Evolutionary conservation across 2,329 filamentous ascomycete species (phyloP).

Genomic region (Colletotrichum sidae): DNA sequence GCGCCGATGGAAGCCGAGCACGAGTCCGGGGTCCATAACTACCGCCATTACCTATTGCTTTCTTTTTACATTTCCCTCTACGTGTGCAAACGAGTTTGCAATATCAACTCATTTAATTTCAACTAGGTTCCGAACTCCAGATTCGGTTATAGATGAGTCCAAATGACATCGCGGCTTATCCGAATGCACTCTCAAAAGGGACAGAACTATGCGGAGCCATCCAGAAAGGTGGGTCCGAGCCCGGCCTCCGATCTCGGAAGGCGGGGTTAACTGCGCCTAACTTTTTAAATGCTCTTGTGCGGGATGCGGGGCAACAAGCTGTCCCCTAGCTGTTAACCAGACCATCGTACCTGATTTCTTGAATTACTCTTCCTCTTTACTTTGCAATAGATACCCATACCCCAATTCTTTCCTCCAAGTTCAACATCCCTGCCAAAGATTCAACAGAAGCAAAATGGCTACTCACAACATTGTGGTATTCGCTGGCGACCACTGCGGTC

Average conservation of each 20-base stretch:
- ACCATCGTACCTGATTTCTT: background rate
- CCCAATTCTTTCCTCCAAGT: conserved; percentile 20
- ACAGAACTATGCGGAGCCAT: too few species aligned
- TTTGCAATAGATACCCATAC: conserved; percentile 19
- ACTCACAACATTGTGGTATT: conserved; percentile 84
- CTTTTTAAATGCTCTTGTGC: conserved; percentile 35
- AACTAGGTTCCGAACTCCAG: too few species aligned
- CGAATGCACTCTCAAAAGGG: too few species aligned
- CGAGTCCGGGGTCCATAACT: conserved; percentile 17
- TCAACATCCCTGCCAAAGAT: conserved; percentile 8
- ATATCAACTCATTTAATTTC: too few species aligned
- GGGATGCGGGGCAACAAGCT: conserved; percentile 37
- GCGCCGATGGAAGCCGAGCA: conserved; percentile 29
- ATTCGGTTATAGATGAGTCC: too few species aligned
- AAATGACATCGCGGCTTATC: too few species aligned
- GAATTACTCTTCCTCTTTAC: background rate
- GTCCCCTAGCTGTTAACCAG: conserved; percentile 6
- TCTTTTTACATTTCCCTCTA: too few species aligned
- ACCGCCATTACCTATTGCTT: too few species aligned
- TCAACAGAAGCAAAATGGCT: conserved; percentile 63
- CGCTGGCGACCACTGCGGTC: conserved; percentile 85
- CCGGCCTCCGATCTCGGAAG: conserved; percentile 51
- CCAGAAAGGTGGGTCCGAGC: too few species aligned
- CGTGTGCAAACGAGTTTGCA: too few species aligned
- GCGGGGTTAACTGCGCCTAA: conserved; percentile 46